Base-by-base conservation (phyloP, 2,329 filamentous ascomycete genomes). In the Teratosphaeriaceae sp. region DNA sequence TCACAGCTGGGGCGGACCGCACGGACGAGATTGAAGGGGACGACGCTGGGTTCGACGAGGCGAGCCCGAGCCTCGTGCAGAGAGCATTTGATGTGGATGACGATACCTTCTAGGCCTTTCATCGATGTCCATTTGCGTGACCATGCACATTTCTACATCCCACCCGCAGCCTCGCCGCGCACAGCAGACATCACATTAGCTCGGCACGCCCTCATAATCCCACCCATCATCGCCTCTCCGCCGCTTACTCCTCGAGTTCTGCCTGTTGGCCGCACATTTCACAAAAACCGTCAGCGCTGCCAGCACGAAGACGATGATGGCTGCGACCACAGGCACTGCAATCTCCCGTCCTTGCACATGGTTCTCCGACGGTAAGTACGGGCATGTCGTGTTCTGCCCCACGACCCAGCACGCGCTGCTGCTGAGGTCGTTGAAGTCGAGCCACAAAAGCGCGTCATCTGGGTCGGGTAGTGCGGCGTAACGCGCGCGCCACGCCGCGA, bases 181-280 rank as follows among this genome's bases (percentile, higher is more conserved):
- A n/a, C n/a, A n/a, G n/a, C n/a, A n/a, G n/a, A n/a, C 3, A 19
- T 44, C 36, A 38, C 15, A 37, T 26, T 16, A 38, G 11, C 11
- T 33, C 23, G 80, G 80, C 39, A 85, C 79, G 13, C 81, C 81
- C 57, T 84, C 81, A 65, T 84, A 84, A 53, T 82, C 77, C 73
- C 78, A 80, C 1, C 77, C 77, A 46, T 68, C 68, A 16, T 65
- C 61, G 34, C 62, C 62, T 44, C 63, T 58, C 41, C 67, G 61
- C 46, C 69, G 66, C 37, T 63, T 63, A 46, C 75, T 67, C 53
- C 73, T 70, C 54, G 70, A 71, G 36, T 71, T 69, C 49, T 71
- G 68, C 46, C 79, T 61, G 58, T 82, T 82, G 3, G 76, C 72
- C 48, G 78, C 79, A 55, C 77, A 80, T 55, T 84, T 84, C 38